Evolutionary conservation across 1,139 yeast genomes (phyloP).

Genomic region (Saccharomyces uvarum): DNA sequence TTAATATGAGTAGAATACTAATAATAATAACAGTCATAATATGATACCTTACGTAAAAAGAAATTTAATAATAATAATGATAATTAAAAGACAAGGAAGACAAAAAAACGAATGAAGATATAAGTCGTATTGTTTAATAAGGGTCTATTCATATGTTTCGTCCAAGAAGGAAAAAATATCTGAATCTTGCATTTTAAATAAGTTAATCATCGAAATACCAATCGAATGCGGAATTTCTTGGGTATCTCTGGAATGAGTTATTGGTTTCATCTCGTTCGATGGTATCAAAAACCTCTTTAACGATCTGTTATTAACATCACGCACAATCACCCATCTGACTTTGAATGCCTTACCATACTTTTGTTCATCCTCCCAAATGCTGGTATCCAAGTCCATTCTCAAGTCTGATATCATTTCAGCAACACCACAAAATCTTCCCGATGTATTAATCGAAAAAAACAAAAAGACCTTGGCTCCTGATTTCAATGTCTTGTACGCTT

Average conservation of each 20-base stretch:
- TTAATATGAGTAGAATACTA: not conserved
- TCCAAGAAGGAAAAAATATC: slow-evolving; percentile 14
- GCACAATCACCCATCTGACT: slow-evolving; percentile 45
- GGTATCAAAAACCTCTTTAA: slow-evolving; percentile 42
- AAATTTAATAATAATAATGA: not conserved
- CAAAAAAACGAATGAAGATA: not conserved
- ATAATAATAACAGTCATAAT: not conserved
- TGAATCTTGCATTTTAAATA: slow-evolving; percentile 30
- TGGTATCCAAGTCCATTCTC: slow-evolving; percentile 34
- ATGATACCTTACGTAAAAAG: not conserved
- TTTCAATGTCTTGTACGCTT: slow-evolving; percentile 31
- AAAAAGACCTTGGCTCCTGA: slow-evolving; percentile 35
- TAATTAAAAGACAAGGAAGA: not conserved
- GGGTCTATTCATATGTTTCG: slow-evolving; percentile 27
- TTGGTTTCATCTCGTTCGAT: slow-evolving; percentile 44
- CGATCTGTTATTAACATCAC: slow-evolving; percentile 43
- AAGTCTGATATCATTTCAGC: slow-evolving; percentile 46
- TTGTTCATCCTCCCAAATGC: slow-evolving; percentile 45
- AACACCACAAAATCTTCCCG: slow-evolving; percentile 57
- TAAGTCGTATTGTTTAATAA: not conserved
- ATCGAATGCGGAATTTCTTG: slow-evolving; percentile 41
- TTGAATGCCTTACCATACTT: slow-evolving; percentile 48
- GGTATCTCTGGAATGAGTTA: slow-evolving; percentile 54
- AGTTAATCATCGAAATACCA: slow-evolving; percentile 43
- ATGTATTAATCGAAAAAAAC: slow-evolving; percentile 52